These are phyloP conservation scores for Candida xyloterini DNA, from an alignment of 805 yeast genomes.

Conservation along the genomic window DNA sequence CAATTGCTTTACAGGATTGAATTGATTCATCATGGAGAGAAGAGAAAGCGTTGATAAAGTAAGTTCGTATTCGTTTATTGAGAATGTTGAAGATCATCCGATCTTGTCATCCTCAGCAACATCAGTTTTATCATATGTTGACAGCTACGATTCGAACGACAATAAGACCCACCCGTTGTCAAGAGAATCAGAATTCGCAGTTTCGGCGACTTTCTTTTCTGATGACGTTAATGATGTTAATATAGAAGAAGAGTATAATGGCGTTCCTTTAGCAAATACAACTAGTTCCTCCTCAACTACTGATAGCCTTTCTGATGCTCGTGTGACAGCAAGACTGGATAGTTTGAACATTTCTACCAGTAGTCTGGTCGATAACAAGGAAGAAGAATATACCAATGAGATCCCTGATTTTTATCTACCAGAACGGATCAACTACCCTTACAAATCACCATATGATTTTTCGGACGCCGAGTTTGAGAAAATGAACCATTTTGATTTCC, in stretches of 20 bases:
- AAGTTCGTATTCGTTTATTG: conserved; percentile 18
- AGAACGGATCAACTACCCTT: conserved; percentile 31
- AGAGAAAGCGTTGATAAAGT: conserved; percentile 3
- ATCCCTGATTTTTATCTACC: conserved; percentile 35
- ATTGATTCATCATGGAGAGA: neutral
- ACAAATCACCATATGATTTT: conserved; percentile 33
- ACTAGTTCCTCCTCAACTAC: conserved; percentile 16
- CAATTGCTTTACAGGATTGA: conserved; percentile 1
- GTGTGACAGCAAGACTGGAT: conserved; percentile 5
- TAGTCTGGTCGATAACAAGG: conserved; percentile 5
- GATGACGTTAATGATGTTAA: conserved; percentile 24
- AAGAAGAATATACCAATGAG: conserved; percentile 30
- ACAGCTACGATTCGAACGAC: conserved; percentile 12
- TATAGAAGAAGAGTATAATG: conserved; percentile 24
- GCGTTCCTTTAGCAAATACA: conserved; percentile 19
- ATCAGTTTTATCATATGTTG: conserved; percentile 14
- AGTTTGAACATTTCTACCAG: conserved; percentile 18
- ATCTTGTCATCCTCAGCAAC: conserved; percentile 8
- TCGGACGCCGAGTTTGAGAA: conserved; percentile 34
- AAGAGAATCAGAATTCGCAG: conserved; percentile 14
- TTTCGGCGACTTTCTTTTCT: conserved; percentile 28
- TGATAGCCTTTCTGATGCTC: conserved; percentile 6
- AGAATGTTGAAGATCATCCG: conserved; percentile 14
- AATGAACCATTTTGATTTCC: conserved; percentile 35
- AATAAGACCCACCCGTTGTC: neutral